phyloP scores from a whole-genome alignment of 1,284 basidiomycete genomes.

The Ustilago sp. region DNA sequence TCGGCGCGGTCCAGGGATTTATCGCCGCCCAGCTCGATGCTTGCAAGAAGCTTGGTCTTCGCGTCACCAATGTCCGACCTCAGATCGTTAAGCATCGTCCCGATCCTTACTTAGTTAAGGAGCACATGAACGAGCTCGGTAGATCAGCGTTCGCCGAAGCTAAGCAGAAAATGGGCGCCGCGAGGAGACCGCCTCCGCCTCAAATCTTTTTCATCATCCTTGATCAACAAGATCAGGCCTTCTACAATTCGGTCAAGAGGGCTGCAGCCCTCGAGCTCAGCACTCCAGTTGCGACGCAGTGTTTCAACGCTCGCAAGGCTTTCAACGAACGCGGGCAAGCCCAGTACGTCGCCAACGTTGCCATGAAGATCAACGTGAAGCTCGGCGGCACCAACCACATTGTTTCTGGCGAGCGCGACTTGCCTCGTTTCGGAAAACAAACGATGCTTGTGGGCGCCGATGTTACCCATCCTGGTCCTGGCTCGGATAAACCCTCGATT shows the following conservation, averaged over 20 bases:
- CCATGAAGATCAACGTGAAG: conserved; percentile 70
- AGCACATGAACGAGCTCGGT: conserved; percentile 25
- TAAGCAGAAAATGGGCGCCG: conserved; percentile 13
- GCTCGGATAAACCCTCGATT: conserved; percentile 71
- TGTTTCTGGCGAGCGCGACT: conserved; percentile 35
- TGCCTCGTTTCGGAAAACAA: conserved; percentile 60
- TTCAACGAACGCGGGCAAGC: conserved; percentile 60
- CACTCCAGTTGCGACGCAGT: conserved; percentile 70
- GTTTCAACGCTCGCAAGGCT: conserved; percentile 54
- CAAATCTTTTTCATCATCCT: conserved; percentile 57
- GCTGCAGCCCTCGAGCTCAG: conserved; percentile 64
- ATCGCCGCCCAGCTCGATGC: conserved; percentile 18
- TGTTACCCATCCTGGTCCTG: conserved; percentile 67
- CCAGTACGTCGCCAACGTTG: conserved; percentile 72
- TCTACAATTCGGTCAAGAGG: conserved; percentile 71
- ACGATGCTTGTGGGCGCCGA: conserved; percentile 71
- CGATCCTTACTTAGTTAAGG: conserved; percentile 11
- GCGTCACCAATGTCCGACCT: conserved; percentile 21
- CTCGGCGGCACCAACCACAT: conserved; percentile 71
- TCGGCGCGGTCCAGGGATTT: conserved; percentile 21
- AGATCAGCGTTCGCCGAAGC: conserved; percentile 14
- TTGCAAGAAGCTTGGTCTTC: conserved; percentile 37
- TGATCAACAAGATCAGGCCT: conserved; percentile 55
- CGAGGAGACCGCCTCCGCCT: conserved; percentile 27
- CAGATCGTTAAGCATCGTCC: conserved; percentile 7